Conservation (phyloP, 768 basidiomycete species). For the Lentinus tigrinus region DNA sequence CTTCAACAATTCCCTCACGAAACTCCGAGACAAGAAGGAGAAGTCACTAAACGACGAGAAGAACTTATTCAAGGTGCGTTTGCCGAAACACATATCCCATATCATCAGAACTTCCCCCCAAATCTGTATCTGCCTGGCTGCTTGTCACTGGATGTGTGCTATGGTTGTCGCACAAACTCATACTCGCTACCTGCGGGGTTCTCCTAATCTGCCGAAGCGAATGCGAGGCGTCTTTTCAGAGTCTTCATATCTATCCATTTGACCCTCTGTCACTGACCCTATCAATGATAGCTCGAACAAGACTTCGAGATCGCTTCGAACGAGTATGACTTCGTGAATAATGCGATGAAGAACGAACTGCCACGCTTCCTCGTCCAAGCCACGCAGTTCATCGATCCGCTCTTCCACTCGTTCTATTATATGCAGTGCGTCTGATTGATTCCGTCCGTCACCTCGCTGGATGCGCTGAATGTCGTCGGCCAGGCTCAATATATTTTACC, state of each 20-base stretch:
- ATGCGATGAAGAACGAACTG: slow-evolving; percentile 84
- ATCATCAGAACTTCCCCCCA: no score
- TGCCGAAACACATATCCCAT: neutral
- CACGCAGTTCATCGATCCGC: slow-evolving; percentile 89
- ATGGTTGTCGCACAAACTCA: no score
- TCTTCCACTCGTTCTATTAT: slow-evolving; percentile 99
- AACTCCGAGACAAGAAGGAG: slow-evolving; percentile 97
- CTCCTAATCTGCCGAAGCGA: no score
- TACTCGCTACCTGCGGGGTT: no score
- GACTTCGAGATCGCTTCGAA: slow-evolving; percentile 90
- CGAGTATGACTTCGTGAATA: slow-evolving; percentile 93
- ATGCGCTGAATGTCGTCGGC: neutral
- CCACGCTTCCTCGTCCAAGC: slow-evolving; percentile 89
- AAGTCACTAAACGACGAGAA: slow-evolving; percentile 96
- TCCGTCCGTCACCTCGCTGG: neutral
- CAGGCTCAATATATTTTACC: slow-evolving; percentile 91
- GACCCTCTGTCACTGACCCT: neutral
- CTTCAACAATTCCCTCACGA: slow-evolving; percentile 92
- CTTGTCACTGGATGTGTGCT: no score
- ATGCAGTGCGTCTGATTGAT: slow-evolving; percentile 80
- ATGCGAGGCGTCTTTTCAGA: no score
- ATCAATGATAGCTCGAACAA: slow-evolving; percentile 73
- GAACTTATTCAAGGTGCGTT: slow-evolving; percentile 86
- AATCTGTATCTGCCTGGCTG: no score
- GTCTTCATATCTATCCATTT: neutral